phyloP scores from a whole-genome alignment of 768 basidiomycete genomes.

The Lyophyllum shimeji region DNA sequence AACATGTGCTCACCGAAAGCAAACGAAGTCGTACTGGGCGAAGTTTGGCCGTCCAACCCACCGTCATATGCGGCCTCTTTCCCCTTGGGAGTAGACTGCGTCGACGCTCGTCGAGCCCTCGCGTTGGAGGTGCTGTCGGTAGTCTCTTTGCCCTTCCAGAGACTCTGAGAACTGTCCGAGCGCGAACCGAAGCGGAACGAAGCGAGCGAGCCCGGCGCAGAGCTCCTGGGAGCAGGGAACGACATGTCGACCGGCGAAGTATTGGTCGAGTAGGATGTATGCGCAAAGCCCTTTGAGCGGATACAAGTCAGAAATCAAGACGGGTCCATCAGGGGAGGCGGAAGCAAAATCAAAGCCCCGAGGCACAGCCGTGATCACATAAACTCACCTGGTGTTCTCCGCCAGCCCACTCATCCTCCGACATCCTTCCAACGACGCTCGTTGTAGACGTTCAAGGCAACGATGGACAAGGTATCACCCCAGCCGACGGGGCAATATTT shows the following conservation, averaged over 20 bases:
- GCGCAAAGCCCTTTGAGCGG: conserved; percentile 14
- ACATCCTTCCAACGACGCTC: conserved; percentile 1
- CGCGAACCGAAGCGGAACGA: conserved; percentile 23
- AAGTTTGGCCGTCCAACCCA: conserved; percentile 19
- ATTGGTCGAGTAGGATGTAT: conserved; percentile 18
- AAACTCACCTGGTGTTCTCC: conserved; percentile 16
- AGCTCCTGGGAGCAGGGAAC: conserved; percentile 22
- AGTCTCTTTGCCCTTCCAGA: conserved; percentile 15
- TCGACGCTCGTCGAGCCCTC: conserved; percentile 23
- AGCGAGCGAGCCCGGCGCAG: conserved; percentile 22
- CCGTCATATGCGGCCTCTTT: conserved; percentile 25
- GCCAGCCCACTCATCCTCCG: conserved; percentile 7
- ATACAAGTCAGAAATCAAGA: conserved; percentile 18
- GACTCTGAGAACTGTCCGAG: conserved; percentile 14
- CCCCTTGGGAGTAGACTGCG: conserved; percentile 29
- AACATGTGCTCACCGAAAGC: conserved; percentile 18
- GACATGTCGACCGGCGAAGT: conserved; percentile 17
- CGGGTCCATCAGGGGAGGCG: conserved; percentile 15
- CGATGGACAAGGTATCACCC: background rate
- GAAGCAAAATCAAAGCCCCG: conserved; percentile 17
- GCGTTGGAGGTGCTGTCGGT: conserved; percentile 12
- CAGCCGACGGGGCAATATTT: conserved; percentile 3
- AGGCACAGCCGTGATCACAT: conserved; percentile 17
- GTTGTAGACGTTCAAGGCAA: conserved; percentile 2
- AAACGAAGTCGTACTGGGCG: conserved; percentile 15